Base-by-base conservation (phyloP, 2,329 filamentous ascomycete species). In the Fusarium sp. region DNA sequence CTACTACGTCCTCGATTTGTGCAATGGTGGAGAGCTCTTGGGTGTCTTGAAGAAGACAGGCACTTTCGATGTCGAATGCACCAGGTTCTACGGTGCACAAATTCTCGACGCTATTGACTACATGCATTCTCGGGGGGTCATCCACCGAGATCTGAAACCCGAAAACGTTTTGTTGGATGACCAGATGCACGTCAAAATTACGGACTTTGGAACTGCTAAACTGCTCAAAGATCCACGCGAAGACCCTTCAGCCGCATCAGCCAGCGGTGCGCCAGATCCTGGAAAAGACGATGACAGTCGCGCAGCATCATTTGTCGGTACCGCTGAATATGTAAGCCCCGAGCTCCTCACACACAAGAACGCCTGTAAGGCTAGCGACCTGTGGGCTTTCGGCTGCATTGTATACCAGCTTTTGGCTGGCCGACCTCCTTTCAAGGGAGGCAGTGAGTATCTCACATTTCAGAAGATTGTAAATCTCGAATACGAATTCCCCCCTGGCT, bases 371-470 rank as follows among this genome's bases (percentile, higher is more conserved):
- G 94, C 96, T 48, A 98, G 96, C 82, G 96, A 99, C 83, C 84
- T 99, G 56, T 99, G 96, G 96, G 96, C 96, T 6, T 99, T 97
- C 85, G 96, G 96, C 15, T 99, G 96, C 84, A 99, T 99, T 77
- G 91, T 99, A 72, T 99, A 97, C 82, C 96, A 99, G 82, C 89
- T 99, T 32, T 86, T 99, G 39, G 93, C 94, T n/a, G 96, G 96
- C n/a, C 88, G 96, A 68, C 96, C 96, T 11, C 96, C 96, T 0
- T 99, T 99, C 86, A 99, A 99, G 82, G 96, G 93, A 45, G 93
- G 89, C 20, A 98, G 97, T 76, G 96, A 99, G 81, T 99, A 98
- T 79, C 88, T 96, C 80, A 99, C 96, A 0, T 99, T 99, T 80
- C 96, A 99, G 82, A 99, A 98, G 83, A 99, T 99, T 79, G 94